Evolutionary conservation across 129 eudicot genomes (phyloP).

Genomic region (Smallanthus sonchifolius): DNA sequence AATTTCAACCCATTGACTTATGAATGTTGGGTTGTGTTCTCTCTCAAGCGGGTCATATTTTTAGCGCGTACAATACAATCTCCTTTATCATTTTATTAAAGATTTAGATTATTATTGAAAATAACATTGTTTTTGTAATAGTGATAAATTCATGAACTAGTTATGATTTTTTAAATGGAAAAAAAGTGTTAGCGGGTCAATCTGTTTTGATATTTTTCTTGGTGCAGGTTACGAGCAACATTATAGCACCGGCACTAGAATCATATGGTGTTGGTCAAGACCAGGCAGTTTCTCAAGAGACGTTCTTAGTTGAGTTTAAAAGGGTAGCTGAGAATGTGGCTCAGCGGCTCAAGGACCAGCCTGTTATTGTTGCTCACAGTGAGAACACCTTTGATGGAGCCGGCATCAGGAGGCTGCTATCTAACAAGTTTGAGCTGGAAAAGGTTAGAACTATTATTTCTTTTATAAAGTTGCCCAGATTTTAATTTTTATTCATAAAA

Average conservation of each 20-base stretch:
- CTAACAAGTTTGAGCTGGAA: slow-evolving; percentile 88
- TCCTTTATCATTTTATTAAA: background rate
- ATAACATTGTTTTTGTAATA: background rate
- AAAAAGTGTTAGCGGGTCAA: background rate
- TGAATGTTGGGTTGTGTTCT: background rate
- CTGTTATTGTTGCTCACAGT: slow-evolving; percentile 95
- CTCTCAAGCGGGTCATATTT: background rate
- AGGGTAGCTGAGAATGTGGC: slow-evolving; percentile 50
- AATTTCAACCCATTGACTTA: background rate
- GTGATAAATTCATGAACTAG: background rate
- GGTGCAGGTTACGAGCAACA: slow-evolving; percentile 65
- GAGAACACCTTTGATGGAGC: slow-evolving; percentile 86
- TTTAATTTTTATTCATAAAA: background rate
- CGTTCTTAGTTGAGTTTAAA: slow-evolving; percentile 60
- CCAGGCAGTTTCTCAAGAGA: slow-evolving; percentile 51
- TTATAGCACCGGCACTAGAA: slow-evolving; percentile 64
- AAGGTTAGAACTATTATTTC: slow-evolving; percentile 49
- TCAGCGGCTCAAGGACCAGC: slow-evolving; percentile 77
- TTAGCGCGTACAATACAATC: background rate
- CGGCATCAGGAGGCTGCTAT: slow-evolving; percentile 64
- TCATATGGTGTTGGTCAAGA: slow-evolving; percentile 33
- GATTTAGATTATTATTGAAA: background rate
- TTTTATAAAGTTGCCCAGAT: background rate
- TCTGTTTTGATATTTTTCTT: background rate
- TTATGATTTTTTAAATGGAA: background rate